phyloP scores from a whole-genome alignment of 2,329 filamentous ascomycete species.

The Escovopsis sp. region DNA sequence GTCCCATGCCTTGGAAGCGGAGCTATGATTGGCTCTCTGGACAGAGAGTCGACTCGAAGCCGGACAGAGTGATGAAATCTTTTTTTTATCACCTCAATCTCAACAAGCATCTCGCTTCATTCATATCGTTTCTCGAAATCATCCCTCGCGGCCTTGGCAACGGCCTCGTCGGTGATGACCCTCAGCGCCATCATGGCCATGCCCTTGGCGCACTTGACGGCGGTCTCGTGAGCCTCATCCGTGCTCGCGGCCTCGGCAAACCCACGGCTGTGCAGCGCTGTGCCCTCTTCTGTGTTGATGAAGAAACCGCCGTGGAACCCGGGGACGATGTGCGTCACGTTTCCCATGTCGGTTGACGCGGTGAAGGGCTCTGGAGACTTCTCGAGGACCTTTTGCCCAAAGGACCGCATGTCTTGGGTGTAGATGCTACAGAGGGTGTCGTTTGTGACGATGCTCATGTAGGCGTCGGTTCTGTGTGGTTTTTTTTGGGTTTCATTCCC shows the following conservation, averaged over 20 bases:
- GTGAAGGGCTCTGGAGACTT: slow-evolving; percentile 21
- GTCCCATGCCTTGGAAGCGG: not conserved
- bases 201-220: slow-evolving; percentile 29
- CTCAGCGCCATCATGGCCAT: slow-evolving; percentile 24
- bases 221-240: slow-evolving; percentile 23
- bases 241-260: slow-evolving; percentile 31
- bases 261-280: slow-evolving; percentile 23
- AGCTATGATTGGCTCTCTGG: too few species aligned
- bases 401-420: slow-evolving; percentile 25
- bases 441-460: slow-evolving; percentile 31
- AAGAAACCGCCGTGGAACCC: slow-evolving; percentile 33
- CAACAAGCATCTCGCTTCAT: not conserved
- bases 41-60: too few species aligned
- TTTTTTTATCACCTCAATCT: too few species aligned
- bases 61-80: too few species aligned
- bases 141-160: slow-evolving; percentile 7
- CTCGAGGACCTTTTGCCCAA: slow-evolving; percentile 22
- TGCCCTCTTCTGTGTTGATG: slow-evolving; percentile 23
- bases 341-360: slow-evolving; percentile 36
- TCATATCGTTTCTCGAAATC: slow-evolving; percentile 9
- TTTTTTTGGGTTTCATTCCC: too few species aligned
- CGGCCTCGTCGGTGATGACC: slow-evolving; percentile 13
- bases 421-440: slow-evolving; percentile 28
- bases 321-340: slow-evolving; percentile 32
- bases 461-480: slow-evolving; percentile 18